A percentile compares a stretch with the other conserved stretches of the same genome.
Evolutionary conservation across 2,329 filamentous ascomycete species (phyloP).

Genomic region (Tympanopsis confertula): DNA sequence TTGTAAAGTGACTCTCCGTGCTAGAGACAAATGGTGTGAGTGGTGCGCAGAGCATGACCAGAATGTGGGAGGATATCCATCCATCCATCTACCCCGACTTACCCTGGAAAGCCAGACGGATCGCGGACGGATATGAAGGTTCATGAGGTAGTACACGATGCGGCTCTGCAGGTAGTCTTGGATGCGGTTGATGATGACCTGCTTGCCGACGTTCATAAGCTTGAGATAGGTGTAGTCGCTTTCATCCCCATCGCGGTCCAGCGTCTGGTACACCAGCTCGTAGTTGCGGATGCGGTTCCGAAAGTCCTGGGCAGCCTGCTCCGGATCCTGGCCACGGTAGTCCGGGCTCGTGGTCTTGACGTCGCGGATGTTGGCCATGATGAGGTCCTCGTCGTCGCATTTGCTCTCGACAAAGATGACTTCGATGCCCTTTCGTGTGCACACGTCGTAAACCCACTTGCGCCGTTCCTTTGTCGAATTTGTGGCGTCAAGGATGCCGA

Average conservation of each 20-base stretch:
- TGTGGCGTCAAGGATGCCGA: constrained; percentile 90
- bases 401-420: constrained; percentile 94
- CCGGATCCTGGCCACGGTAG: constrained; percentile 87
- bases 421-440: constrained; percentile 66
- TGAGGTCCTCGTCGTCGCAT: constrained; percentile 87
- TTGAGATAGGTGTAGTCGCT: constrained; percentile 87
- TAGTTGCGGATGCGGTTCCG: constrained; percentile 91
- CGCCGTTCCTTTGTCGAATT: constrained; percentile 87
- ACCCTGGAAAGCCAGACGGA: constrained; percentile 94
- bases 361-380: constrained; percentile 96
- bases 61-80: too few species aligned
- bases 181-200: constrained; percentile 96
- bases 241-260: constrained; percentile 72
- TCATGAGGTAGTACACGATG: constrained; percentile 97
- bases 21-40: constrained; percentile 26
- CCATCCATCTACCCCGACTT: too few species aligned
- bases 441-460: constrained; percentile 79
- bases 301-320: constrained; percentile 82
- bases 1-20: constrained; percentile 95
- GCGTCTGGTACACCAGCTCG: constrained; percentile 90
- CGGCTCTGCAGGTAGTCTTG: constrained; percentile 93
- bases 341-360: constrained; percentile 96
- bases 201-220: constrained; percentile 88
- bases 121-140: constrained; percentile 88
- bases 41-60: not conserved